Evolutionary conservation across 352 stramenopile species (phyloP), one percentile per base, ranked within the genome.

Genomic region (Lagenidium sp.): DNA sequence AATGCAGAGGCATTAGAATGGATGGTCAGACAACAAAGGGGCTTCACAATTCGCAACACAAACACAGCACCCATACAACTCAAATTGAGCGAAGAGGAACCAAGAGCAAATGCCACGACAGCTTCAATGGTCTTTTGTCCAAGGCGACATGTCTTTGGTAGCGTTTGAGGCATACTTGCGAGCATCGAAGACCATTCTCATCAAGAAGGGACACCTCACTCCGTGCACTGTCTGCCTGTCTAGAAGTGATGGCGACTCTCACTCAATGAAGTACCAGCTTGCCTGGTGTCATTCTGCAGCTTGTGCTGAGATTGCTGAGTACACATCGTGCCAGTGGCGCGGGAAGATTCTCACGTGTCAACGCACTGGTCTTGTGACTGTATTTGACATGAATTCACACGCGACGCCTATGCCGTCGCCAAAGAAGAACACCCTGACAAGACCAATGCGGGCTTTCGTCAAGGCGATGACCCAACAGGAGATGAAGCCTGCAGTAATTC

Each of bases 401-500:
- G 7, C 19, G 6, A 36, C 41, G 18, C 6, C 29, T 4, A 31
- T 19, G 2, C 4, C 18, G 4, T 48, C 30, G 20, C 41, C 41
- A 15, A 48, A 28, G 29, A 11, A 16, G 24, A 48, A 48, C n/a
- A 16, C 28, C 4, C 19, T 48, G 8, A 39, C 28, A 26, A n/a
- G 41, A 11, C 18, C 41, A 19, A 48, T 48, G 41, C 41, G 41
- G 4, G 21, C 4, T 5, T 40, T 40, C 19, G 26, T 31, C 4
- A n/a, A 19, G 4, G 41, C 37, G 20, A 48, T 48, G 28, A 31
- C 41, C 4, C 2, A 29, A 19, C 12, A 29, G 3, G 13, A 6
- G 20, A 36, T 48, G 28, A 40, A 48, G 20, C 41, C 41, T 6
- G 28, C 41, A 3, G 7, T 40, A 3, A 48, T 50, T 6, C 43